Conservation (phyloP, 192 early-diverging fungal genomes). For the Pilobolus umbonatus region DNA sequence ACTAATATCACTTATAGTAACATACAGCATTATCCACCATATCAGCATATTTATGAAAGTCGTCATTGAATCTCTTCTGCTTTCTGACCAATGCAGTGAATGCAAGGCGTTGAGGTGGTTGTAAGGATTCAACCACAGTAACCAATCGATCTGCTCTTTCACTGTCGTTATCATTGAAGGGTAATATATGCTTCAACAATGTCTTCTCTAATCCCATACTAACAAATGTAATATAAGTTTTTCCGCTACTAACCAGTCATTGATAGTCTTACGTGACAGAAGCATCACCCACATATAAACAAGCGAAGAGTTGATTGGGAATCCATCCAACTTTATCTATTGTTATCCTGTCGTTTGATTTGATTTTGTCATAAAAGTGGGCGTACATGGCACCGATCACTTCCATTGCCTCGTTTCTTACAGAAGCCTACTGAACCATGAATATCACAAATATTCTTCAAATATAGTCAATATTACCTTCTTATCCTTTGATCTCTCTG, state of each 20-base stretch:
- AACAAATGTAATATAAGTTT: not conserved
- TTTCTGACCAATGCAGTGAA: slow-evolving; percentile 73
- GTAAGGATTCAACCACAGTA: slow-evolving; percentile 57
- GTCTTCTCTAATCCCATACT: slow-evolving; percentile 59
- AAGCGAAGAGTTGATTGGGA: slow-evolving; percentile 72
- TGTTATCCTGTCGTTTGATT: slow-evolving; percentile 49
- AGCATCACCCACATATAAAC: slow-evolving; percentile 80
- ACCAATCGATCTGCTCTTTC: slow-evolving; percentile 66
- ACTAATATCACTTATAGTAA: not conserved
- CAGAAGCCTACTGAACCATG: too few species aligned
- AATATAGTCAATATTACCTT: slow-evolving; percentile 50
- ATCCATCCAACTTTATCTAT: slow-evolving; percentile 77
- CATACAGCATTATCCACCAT: slow-evolving; percentile 10
- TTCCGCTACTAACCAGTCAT: slow-evolving; percentile 15
- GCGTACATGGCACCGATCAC: slow-evolving; percentile 70
- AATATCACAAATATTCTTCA: not conserved
- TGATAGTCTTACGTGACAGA: slow-evolving; percentile 61
- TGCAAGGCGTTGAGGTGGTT: slow-evolving; percentile 63
- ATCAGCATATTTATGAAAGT: slow-evolving; percentile 1
- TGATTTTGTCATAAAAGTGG: slow-evolving; percentile 67
- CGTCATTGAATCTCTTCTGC: slow-evolving; percentile 39
- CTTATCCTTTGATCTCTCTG: slow-evolving; percentile 85
- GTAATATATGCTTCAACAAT: slow-evolving; percentile 57
- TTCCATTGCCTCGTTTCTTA: slow-evolving; percentile 75
- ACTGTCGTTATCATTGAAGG: slow-evolving; percentile 47